Evolutionary conservation across 2,329 filamentous ascomycete species (phyloP), one percentile per base, ranked within the genome.

Genomic region (Nemania abortiva): DNA sequence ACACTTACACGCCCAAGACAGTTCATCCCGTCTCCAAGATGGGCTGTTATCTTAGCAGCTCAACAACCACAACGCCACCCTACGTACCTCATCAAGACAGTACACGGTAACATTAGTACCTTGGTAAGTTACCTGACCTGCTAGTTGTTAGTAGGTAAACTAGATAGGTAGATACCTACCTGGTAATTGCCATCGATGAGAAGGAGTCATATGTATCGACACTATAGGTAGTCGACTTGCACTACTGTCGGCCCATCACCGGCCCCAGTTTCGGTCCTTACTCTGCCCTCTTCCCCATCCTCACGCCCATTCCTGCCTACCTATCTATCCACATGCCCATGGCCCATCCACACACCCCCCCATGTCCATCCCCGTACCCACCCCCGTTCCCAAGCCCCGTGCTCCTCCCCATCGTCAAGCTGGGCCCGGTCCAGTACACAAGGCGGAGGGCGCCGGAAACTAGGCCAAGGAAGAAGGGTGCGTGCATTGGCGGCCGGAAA

Each of bases 241-340:
- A 57, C 62, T 65, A 59, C 24, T 29, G 15, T 57, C 53, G 61
- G 61, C 20, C 42, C 53, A 57, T 57, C 50, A 42, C 61, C 42
- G 53, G 59, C 39, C 34, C 22, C 50, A 39, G 50, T 27, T 11
- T 39, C 42, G 24, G 37, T 45, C 34, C 22, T 15, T 29, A 9
- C 24, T 20, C 24, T 37, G 52, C 29, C 29, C 11, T 34, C 18
- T 47, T 47, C 42, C 42, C 58, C 47, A 49, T 59, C 37, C 22
- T 22, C 29, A 55, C 34, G 27, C 18, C 27, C 27, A 50, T 50
- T 22, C 22, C 22, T 11, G 22, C 22, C 45, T n/a, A n/a, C 15
- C 4, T 20, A 47, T n/a, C 47, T 13, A 15, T 27, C 11, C 47
- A 22, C 47, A 50, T 18, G 22, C 22, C 9, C 47, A 45, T 45